Base-by-base conservation (phyloP, 148 eudicot genomes). In the Agrostemma githago region DNA sequence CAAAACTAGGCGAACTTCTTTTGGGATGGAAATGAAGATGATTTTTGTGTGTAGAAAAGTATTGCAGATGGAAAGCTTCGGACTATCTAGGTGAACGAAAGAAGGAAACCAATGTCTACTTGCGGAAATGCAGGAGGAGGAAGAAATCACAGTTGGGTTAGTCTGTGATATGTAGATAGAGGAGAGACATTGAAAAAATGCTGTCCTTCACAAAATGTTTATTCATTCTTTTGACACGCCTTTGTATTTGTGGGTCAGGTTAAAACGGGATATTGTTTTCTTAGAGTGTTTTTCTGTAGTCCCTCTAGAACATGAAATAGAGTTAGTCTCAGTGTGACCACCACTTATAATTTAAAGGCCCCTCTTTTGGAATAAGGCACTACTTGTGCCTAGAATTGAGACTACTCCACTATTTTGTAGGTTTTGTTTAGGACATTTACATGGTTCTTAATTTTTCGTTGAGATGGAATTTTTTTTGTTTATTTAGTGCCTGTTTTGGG, bases 191-290 rank as follows among this genome's bases (percentile, higher is more conserved):
- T 63, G 67, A 9, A 40, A 65, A 65, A 38, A 11, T 65, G 75
- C 73, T 62, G 79, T 82, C 79, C 76, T 20, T 56, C 60, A 70
- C 54, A 76, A 80, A 69, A 80, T 78, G 83, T 72, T 46, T 56
- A 83, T 83, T 80, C 77, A 83, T 83, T 83, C 81, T 88, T 88
- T 80, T 16, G 81, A 79, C 76, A 80, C 79, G 71, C 70, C 78
- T 83, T 81, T 79, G 71, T 80, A 76, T 76, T 82, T 74, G 78
- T 72, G 79, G 73, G 75, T 80, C 58, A 72, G 59, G 75, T 75
- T 37, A 5, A 37, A 77, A 8, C 34, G 85, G 76, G 60, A 62
- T 67, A 72, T 61, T 54, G 76, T 72, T 63, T 64, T 68, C 60
- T 58, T 54, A 70, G 69, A 51, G 56, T 51, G 9, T 71, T 48